Percentiles rank a stretch among this genome's conserved stretches.
These are phyloP conservation scores for Cadophora gregata DNA, from an alignment of 2,329 filamentous ascomycete species.

Conservation along the genomic window DNA sequence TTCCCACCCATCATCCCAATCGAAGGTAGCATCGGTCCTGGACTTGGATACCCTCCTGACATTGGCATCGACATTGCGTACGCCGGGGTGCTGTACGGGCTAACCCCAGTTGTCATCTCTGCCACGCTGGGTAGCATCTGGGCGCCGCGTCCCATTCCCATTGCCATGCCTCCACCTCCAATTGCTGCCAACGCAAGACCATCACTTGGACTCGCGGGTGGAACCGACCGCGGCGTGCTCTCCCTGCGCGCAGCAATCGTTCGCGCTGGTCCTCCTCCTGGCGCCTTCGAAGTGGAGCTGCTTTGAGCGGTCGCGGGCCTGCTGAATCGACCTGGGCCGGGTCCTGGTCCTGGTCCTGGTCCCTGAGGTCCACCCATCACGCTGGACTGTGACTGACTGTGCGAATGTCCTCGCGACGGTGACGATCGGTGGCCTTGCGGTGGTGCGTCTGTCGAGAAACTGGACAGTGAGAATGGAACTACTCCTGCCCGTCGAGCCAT, in stretches of 20 bases:
- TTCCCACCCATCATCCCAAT: constrained; percentile 36
- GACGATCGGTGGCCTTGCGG: constrained; percentile 50
- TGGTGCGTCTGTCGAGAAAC: constrained; percentile 55
- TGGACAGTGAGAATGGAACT: constrained; percentile 78
- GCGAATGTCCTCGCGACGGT: constrained; percentile 45
- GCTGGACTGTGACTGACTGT: constrained; percentile 40
- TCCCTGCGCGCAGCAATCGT: constrained; percentile 44
- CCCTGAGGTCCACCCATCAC: constrained; percentile 27
- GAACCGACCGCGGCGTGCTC: constrained; percentile 44
- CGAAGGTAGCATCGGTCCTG: constrained; percentile 48
- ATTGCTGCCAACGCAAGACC: constrained; percentile 44
- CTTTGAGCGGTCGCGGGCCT: constrained; percentile 37
- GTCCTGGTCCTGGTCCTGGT: constrained; percentile 20
- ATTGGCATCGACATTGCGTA: constrained; percentile 50
- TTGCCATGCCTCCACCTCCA: constrained; percentile 36
- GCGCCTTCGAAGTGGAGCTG: constrained; percentile 24
- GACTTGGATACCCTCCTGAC: constrained; percentile 46
- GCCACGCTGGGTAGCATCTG: constrained; percentile 63
- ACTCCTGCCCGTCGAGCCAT: constrained; percentile 94
- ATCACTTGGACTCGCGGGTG: constrained; percentile 48
- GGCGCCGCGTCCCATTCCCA: constrained; percentile 37
- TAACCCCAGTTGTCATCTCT: constrained; percentile 68
- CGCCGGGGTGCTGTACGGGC: constrained; percentile 64
- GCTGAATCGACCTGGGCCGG: constrained; percentile 34
- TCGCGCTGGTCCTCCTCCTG: constrained; percentile 29